Evolutionary conservation across 192 early-diverging fungal species (phyloP), one percentile per base, ranked within the genome.

Genomic region (Backusella westeae): DNA sequence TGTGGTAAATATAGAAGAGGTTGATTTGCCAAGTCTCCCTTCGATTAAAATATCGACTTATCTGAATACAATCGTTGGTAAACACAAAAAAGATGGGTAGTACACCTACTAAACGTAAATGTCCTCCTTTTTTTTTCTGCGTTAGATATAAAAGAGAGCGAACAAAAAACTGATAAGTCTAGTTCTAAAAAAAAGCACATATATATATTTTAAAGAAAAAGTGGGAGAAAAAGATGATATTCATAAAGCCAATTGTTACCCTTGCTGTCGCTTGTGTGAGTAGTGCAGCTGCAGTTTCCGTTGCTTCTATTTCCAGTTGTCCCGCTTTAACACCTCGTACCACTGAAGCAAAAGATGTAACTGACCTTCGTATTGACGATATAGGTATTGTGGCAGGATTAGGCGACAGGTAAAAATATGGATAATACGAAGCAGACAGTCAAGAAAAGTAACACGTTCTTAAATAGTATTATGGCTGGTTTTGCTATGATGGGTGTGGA

Each of bases 361-460:
- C 84, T 49, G 89, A 90, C 72, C 78, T 88, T 52, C 76, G 89
- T 59, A 67, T 81, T 53, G 89, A 90, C 29, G 88, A 90, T 80
- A 85, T 90, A 69, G 81, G 77, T 49, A 78, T 88, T n/a, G 70
- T 89, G 41, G 85, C 79, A 34, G 85, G 85, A 15, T 76, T 90
- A 34, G 89, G 89, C 17, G 89, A 90, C 29, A 79, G 78, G 78
- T 79, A 29, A 23, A 19, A 39, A 19, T 3, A 41, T 1, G 23
- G 46, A 49, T 49, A n/a, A 39, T n/a, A 49, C 10, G 9, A 59
- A 59, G 10, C 2, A 9, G 21, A 26, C 8, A 59, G 19, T 2
- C 32, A 32, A 32, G 9, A 9, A 39, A 39, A 39, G 9, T 39
- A 39, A 39, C 2, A 23, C 2, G 0, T 26, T 44, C 29, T 0